Evolutionary conservation across 108 stramenopile species (phyloP).

Genomic region (Schizochytrium sp.): DNA sequence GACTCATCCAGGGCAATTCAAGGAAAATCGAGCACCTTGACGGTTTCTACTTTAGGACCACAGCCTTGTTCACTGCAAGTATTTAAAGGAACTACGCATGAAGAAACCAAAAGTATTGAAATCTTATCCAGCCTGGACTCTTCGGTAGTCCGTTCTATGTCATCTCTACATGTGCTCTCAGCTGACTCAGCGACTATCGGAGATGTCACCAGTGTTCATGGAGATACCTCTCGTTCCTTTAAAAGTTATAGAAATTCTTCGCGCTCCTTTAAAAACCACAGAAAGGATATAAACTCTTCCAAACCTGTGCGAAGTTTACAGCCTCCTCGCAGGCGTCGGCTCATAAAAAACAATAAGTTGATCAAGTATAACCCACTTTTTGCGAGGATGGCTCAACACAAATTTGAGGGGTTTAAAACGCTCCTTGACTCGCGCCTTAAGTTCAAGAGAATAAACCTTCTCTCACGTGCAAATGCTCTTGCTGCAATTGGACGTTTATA

Average conservation of each 20-base stretch:
- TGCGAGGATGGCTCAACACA: slow-evolving; percentile 26
- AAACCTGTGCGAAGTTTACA: neutral
- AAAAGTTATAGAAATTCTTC: neutral
- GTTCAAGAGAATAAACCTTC: neutral
- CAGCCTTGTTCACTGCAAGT: no score
- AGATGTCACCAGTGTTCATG: no score
- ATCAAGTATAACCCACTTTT: slow-evolving; percentile 54
- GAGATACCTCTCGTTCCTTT: no score
- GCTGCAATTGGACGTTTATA: neutral
- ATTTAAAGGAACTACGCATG: no score
- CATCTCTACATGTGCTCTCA: no score
- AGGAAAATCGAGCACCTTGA: no score
- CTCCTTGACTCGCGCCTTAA: slow-evolving; percentile 1
- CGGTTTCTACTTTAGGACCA: no score
- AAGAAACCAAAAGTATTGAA: no score
- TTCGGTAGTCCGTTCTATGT: no score
- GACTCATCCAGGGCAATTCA: no score
- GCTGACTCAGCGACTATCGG: no score
- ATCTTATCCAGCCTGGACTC: no score
- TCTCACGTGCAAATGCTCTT: neutral
- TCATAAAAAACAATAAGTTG: slow-evolving; percentile 30
- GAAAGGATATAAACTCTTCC: neutral
- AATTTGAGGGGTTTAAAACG: slow-evolving; percentile 44
- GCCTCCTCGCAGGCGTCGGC: neutral
- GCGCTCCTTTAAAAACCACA: neutral